Evolutionary conservation across 345 rosid species (phyloP).

Genomic region (Geranium brycei): DNA sequence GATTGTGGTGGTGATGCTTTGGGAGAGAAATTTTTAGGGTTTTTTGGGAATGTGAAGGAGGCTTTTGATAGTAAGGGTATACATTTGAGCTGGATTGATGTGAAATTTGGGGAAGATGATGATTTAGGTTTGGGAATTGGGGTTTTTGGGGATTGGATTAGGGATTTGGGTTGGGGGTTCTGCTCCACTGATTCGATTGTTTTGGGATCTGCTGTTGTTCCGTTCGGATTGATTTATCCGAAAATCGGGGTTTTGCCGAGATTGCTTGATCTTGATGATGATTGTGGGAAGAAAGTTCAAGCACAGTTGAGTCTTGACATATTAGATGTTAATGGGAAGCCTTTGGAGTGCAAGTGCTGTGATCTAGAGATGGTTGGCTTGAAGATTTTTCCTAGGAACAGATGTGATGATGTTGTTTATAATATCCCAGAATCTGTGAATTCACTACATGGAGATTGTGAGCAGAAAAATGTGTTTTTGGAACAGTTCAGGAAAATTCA

Average conservation of each 20-base stretch:
- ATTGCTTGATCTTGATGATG: conserved; percentile 7
- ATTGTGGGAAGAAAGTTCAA: conserved; percentile 11
- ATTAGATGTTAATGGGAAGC: conserved; percentile 49
- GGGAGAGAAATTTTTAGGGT: conserved; percentile 17
- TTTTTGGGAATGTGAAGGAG: conserved; percentile 44
- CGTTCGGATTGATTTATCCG: conserved; percentile 80
- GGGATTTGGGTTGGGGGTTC: conserved; percentile 76
- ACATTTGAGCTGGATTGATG: conserved; percentile 72
- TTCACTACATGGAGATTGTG: conserved; percentile 11
- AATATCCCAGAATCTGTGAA: conserved; percentile 12
- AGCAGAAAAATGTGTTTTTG: conserved; percentile 12
- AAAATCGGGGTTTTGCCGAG: conserved; percentile 31
- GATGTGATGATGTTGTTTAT: conserved; percentile 5
- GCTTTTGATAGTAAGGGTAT: conserved; percentile 52
- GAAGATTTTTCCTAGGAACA: conserved; percentile 10
- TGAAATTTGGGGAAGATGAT: conserved; percentile 19
- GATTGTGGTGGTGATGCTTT: conserved; percentile 27
- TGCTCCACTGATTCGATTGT: conserved; percentile 58
- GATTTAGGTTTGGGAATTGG: conserved; percentile 1
- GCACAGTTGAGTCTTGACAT: conserved; percentile 58
- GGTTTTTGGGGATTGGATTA: conserved; percentile 37
- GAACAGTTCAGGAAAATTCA: conserved; percentile 28
- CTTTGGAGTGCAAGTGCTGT: conserved; percentile 65
- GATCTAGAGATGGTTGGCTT: conserved; percentile 43
- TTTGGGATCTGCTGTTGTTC: conserved; percentile 49